These are phyloP conservation scores for Leishmania turanica DNA, from an alignment of 208 protist genomes.

Conservation along the genomic window DNA sequence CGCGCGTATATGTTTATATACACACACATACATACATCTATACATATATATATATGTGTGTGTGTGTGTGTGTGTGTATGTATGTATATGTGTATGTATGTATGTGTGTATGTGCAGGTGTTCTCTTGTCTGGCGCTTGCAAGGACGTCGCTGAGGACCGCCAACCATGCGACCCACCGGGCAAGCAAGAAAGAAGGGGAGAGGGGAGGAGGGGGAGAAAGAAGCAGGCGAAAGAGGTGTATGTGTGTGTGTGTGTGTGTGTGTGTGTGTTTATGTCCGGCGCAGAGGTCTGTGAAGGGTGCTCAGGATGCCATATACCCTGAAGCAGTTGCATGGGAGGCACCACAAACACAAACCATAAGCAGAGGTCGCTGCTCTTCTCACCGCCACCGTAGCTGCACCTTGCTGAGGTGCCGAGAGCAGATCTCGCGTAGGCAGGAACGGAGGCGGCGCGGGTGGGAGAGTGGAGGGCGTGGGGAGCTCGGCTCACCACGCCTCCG, in stretches of 20 bases:
- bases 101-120: not conserved
- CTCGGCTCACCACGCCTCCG: not conserved
- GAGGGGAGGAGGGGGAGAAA: not conserved
- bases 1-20: not conserved
- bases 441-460: not conserved
- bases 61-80: not conserved
- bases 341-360: not conserved
- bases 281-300: not conserved
- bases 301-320: not conserved
- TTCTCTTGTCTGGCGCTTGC: not conserved
- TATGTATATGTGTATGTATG: not conserved
- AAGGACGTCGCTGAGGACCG: not conserved
- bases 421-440: not conserved
- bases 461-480: not conserved
- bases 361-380: not conserved
- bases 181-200: not conserved
- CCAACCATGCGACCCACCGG: not conserved
- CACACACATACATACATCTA: too few relatives aligned
- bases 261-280: not conserved
- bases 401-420: not conserved
- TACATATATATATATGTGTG: not conserved
- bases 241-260: not conserved
- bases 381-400: not conserved
- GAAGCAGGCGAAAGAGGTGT: not conserved
- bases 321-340: not conserved